Percentiles rank a stretch among this genome's conserved stretches.
Conservation (phyloP, 2,329 filamentous ascomycete genomes). For the Mollisiaceae sp. region DNA sequence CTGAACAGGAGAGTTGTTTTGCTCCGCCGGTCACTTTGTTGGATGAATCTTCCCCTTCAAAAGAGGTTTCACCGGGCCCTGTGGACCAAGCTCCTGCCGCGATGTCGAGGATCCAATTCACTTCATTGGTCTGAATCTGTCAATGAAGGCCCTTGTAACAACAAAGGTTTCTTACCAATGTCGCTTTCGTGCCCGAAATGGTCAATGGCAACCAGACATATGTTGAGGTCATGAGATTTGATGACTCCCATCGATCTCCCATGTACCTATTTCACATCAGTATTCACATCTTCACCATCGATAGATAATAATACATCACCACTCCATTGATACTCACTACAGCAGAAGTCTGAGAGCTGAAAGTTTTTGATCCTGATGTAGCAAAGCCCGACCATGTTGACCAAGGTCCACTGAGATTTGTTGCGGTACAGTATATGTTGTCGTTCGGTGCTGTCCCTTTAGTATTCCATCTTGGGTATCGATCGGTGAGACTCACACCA, state of each 20-base stretch:
- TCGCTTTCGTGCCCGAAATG: constrained; percentile 57
- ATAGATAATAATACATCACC: constrained; percentile 32
- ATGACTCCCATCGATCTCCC: constrained; percentile 68
- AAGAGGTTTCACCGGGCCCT: constrained; percentile 51
- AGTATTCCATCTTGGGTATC: neutral
- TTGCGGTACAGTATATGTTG: constrained; percentile 66
- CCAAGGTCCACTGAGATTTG: constrained; percentile 64
- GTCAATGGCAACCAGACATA: constrained; percentile 69
- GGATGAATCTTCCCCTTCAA: constrained; percentile 56
- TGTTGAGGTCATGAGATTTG: constrained; percentile 63
- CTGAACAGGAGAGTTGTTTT: constrained; percentile 51
- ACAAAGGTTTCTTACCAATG: constrained; percentile 43
- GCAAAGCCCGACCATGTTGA: constrained; percentile 64
- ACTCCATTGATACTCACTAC: constrained; percentile 53
- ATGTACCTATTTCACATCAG: constrained; percentile 56
- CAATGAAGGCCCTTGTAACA: neutral
- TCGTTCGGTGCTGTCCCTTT: constrained; percentile 55
- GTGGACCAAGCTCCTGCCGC: constrained; percentile 50
- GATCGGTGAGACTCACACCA: constrained; percentile 33
- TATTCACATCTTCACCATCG: neutral
- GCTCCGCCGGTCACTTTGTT: constrained; percentile 52
- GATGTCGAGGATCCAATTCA: constrained; percentile 59
- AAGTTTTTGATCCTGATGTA: constrained; percentile 60
- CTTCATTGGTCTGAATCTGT: constrained; percentile 48
- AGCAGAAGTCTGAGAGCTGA: constrained; percentile 64